A percentile compares a stretch with the other conserved stretches of the same genome.
Evolutionary conservation across 192 early-diverging fungal genomes (phyloP).

Genomic region (Irineochytrium annulatum): DNA sequence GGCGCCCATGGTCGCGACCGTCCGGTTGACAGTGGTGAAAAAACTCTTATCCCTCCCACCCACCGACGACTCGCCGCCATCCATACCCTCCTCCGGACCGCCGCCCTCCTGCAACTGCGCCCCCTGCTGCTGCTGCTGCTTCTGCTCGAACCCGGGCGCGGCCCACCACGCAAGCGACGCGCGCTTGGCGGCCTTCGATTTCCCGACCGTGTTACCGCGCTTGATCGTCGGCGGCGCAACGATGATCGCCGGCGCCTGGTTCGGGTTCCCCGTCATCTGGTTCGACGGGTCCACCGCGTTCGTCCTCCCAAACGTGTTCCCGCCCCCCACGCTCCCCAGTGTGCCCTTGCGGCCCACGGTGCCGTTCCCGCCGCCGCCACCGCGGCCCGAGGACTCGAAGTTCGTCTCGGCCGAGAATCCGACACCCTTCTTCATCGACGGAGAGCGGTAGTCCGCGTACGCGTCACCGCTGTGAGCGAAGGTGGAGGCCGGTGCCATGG

Average conservation of each 20-base stretch:
- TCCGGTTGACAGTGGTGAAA: not conserved
- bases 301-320: not conserved
- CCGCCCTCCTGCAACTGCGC: not conserved
- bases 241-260: not conserved
- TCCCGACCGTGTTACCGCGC: not conserved
- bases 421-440: not conserved
- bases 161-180: slow-evolving; percentile 4
- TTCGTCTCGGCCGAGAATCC: not conserved
- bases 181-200: not conserved
- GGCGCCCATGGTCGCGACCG: not conserved
- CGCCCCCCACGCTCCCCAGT: not conserved
- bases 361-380: not conserved
- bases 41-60: not conserved
- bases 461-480: too few species aligned
- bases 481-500: too few species aligned
- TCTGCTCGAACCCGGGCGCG: not conserved
- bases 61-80: too few species aligned
- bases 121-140: not conserved
- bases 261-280: too few species aligned
- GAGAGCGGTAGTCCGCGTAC: too few species aligned
- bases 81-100: too few species aligned
- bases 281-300: too few species aligned
- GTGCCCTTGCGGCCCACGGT: not conserved
- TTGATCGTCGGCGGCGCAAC: not conserved
- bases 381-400: not conserved